Base-by-base conservation (phyloP, 106 monocot genomes). In the Dioscorea zingiberensis region DNA sequence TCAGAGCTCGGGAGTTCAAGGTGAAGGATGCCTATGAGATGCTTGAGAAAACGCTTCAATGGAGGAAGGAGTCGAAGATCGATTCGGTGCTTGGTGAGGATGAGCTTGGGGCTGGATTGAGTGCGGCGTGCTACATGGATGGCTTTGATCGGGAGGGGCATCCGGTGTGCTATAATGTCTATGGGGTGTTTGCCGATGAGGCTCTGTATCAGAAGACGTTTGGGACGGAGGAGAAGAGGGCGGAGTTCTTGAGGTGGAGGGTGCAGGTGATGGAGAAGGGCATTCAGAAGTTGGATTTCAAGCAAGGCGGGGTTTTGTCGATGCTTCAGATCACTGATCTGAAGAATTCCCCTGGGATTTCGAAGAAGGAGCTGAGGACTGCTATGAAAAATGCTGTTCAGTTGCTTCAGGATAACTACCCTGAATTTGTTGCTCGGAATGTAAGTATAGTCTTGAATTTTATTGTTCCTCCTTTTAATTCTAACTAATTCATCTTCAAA, bases 401-500 rank as follows among this genome's bases (percentile, higher is more conserved):
- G 24, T 44, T 88, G 22, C 80, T 93, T 10, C 88, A 93, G 62
- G 93, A 93, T 55, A 93, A 88, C 55, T 93, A 93, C 55, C 93
- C 93, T 4, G 88, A 93, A 58, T 75, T 93, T 28, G 93, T 93
- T 46, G 76, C 79, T 13, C 82, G 76, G 71, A 84, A 78, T 59
- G 91, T 91, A 59, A 87, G 81, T 65, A 29, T 38, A 51, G 45
- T 12, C 23, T 58, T 60, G 46, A 28, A 11, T 25, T 32, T 12
- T 0, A 48, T 38, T n/a, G 54, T 18, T 32, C 12, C 38, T 47
- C 29, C 0, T 45, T 17, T 25, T 25, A 0, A 44, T 46, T 47
- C n/a, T n/a, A n/a, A 65, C 14, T 23, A 58, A 23, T 58, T 58
- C 25, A 23, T 58, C 9, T 29, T 13, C 51, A 23, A 25, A 21